Percentiles rank a stretch among this genome's conserved stretches.
phyloP scores from a whole-genome alignment of 805 yeast genomes.

The Saccharomycopsis guyanensis region DNA sequence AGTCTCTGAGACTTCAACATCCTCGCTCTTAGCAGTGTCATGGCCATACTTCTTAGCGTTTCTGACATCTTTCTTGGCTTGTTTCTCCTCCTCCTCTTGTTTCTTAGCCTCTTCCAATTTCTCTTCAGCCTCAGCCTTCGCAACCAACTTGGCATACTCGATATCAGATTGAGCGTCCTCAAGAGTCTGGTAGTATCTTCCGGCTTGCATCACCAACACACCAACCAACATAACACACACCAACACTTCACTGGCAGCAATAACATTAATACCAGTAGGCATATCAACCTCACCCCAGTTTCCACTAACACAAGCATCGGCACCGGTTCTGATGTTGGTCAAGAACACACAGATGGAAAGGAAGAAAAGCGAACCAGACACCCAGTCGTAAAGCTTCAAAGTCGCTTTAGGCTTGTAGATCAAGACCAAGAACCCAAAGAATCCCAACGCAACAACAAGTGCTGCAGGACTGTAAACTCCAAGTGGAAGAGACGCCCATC shows the following conservation, averaged over 20 bases:
- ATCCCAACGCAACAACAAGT: conserved; percentile 51
- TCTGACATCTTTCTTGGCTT: conserved; percentile 11
- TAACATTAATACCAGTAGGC: conserved; percentile 78
- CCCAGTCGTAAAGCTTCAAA: conserved; percentile 83
- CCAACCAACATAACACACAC: conserved; percentile 66
- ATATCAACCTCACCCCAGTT: conserved; percentile 93
- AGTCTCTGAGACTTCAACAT: conserved; percentile 2
- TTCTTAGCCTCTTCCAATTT: conserved; percentile 6
- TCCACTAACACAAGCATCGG: conserved; percentile 57
- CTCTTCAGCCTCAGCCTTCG: conserved; percentile 11
- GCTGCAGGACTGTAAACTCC: conserved; percentile 28
- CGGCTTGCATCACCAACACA: conserved; percentile 77
- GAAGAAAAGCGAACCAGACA: conserved; percentile 66
- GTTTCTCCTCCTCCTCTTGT: conserved; percentile 10
- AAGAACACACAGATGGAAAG: conserved; percentile 71
- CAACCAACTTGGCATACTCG: conserved; percentile 5
- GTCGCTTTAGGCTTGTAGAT: conserved; percentile 84
- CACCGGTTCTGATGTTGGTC: conserved; percentile 79
- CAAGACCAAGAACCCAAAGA: conserved; percentile 66
- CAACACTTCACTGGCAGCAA: conserved; percentile 84
- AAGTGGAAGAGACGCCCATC: conserved; percentile 60
- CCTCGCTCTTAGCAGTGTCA: background rate
- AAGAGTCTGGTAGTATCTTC: conserved; percentile 57
- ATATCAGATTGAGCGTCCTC: conserved; percentile 13
- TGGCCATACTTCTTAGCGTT: conserved; percentile 20